Base-by-base conservation (phyloP, 1,284 basidiomycete species). In the Apiotrichum sp. region DNA sequence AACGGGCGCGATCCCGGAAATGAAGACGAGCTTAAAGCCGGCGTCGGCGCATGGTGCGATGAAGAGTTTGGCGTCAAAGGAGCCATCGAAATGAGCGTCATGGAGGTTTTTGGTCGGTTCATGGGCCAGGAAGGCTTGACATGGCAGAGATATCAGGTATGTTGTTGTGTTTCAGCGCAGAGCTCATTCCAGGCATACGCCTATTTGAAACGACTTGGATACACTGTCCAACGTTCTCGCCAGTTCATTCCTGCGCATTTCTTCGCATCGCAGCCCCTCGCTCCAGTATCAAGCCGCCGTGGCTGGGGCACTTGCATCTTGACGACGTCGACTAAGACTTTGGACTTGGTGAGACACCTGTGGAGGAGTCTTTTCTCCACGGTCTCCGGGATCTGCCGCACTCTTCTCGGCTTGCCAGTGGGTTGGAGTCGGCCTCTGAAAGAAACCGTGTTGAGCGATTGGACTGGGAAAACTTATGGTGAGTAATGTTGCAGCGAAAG, bases 31-130 rank as follows among this genome's bases (percentile, higher is more conserved):
- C 50, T 48, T 1, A 61, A 56, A 13, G 53, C 52, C 4, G 65
- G 59, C 33, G 58, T 68, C 4, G 62, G 67, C 2, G 60, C 62
- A n/a, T 73, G 72, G 67, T 65, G 65, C 9, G 77, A 70, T 48
- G 68, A 71, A 35, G 79, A 79, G 36, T 86, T 85, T 16, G 79
- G 81, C 0, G 85, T 89, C 0, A 88, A 92, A 83, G 86, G 84
- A 36, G 88, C 93, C 2, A 87, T 96, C 63, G 90, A 97, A 67
- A 92, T 98, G 87, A 87, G 84, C 53, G 89, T 93, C 4, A 89
- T 95, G 72, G 90, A 98, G 66, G 90, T 86, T 0, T 97, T 86
- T 68, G 80, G 83, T 0, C 84, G 87, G 64, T 86, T 95, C 82
- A 84, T 96, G 57, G 88, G 87, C 4, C 80, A 75, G 42, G 86